A percentile compares a stretch with the other conserved stretches of the same genome.
phyloP scores from a whole-genome alignment of 2,329 filamentous ascomycete species.

The Cyanodermella asteris region DNA sequence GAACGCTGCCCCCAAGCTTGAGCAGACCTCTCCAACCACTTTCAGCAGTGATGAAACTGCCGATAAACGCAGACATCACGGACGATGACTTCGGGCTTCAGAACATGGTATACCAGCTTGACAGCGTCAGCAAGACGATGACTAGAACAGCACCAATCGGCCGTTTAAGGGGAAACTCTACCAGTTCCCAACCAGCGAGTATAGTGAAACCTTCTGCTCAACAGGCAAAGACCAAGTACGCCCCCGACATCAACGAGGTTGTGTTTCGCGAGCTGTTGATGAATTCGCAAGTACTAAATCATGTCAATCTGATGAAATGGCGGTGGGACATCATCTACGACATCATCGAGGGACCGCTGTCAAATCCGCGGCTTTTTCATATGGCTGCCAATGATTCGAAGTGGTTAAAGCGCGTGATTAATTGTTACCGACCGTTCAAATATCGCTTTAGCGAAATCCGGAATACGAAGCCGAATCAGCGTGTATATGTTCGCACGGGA shows the following conservation, averaged over 20 bases:
- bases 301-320: constrained; percentile 86
- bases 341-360: constrained; percentile 78
- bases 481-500: constrained; percentile 75
- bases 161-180: constrained; percentile 12
- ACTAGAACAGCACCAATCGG: constrained; percentile 43
- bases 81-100: constrained; percentile 54
- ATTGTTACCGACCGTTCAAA: constrained; percentile 93
- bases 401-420: constrained; percentile 83
- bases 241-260: constrained; percentile 39
- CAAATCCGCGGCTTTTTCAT: constrained; percentile 75
- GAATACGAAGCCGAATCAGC: constrained; percentile 81
- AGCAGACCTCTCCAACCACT: constrained; percentile 72
- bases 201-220: constrained; percentile 13
- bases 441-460: constrained; percentile 79
- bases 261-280: constrained; percentile 39
- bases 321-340: constrained; percentile 86
- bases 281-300: constrained; percentile 66
- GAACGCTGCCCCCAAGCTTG: constrained; percentile 59
- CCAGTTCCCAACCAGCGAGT: constrained; percentile 3
- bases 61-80: constrained; percentile 54
- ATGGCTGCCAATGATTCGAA: constrained; percentile 90
- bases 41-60: constrained; percentile 69
- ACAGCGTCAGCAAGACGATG: constrained; percentile 83
- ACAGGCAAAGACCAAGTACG: constrained; percentile 31
- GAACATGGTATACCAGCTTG: constrained; percentile 89